phyloP scores from a whole-genome alignment of 2,329 filamentous ascomycete genomes.

The Calonectria montana region DNA sequence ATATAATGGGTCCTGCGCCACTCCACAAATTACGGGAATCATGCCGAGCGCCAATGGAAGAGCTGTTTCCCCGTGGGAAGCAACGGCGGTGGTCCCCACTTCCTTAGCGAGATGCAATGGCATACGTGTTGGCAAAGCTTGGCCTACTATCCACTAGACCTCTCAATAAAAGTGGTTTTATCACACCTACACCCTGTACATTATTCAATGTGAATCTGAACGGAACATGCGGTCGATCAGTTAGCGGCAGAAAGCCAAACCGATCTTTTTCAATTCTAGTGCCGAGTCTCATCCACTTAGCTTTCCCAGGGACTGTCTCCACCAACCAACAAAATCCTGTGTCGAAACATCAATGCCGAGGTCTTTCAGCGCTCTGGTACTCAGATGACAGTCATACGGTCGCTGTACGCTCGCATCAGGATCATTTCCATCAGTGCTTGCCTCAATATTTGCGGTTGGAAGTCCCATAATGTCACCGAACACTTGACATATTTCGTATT shows the following conservation, averaged over 20 bases:
- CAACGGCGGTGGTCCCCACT: not conserved
- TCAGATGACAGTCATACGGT: conserved; percentile 90
- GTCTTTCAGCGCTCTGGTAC: conserved; percentile 77
- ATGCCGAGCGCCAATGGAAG: not conserved
- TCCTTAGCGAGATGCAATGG: not conserved
- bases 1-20: too few relatives aligned
- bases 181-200: not conserved
- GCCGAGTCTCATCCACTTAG: not conserved
- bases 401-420: conserved; percentile 78
- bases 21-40: not conserved
- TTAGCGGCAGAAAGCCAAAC: not conserved
- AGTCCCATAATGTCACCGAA: conserved; percentile 85
- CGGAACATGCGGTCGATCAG: not conserved
- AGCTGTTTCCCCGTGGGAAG: not conserved
- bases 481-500: conserved; percentile 86
- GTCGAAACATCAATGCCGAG: conserved; percentile 81
- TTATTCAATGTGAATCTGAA: not conserved
- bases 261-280: not conserved
- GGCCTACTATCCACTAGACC: too few relatives aligned
- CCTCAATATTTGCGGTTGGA: conserved; percentile 73
- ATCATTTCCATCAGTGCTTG: conserved; percentile 78
- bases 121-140: too few relatives aligned
- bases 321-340: conserved; percentile 85
- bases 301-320: conserved; percentile 62
- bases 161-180: too few relatives aligned